A percentile compares a stretch with the other conserved stretches of the same genome.
phyloP scores from a whole-genome alignment of 306 rosid genomes.

The Mimosa pudica region DNA sequence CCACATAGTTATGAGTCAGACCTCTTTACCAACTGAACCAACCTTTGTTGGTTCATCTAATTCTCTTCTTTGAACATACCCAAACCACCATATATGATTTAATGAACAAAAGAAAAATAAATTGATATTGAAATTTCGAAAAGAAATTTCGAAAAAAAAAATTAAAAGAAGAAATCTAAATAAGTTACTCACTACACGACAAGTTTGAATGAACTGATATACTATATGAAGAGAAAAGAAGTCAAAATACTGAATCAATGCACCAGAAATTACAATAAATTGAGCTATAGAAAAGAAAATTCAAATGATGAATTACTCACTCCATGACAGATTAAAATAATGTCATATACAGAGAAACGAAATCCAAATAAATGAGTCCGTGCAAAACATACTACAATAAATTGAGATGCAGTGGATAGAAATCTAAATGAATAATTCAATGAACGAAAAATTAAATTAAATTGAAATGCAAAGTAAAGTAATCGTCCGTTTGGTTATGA shows the following conservation, averaged over 20 bases:
- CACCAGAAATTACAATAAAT: neutral
- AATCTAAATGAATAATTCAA: neutral
- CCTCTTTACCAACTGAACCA: no score
- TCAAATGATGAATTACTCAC: no score
- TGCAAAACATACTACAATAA: neutral
- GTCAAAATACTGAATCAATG: no score
- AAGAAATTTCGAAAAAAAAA: neutral
- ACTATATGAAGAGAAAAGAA: neutral
- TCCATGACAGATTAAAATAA: no score
- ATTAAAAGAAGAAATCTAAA: neutral
- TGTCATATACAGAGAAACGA: no score
- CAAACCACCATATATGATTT: neutral
- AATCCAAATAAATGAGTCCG: no score
- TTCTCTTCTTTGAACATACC: no score
- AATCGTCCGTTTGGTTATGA: neutral
- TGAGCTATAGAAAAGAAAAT: no score
- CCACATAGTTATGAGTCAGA: no score
- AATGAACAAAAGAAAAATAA: neutral
- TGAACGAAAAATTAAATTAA: neutral
- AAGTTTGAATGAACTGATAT: neutral
- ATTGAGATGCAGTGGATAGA: neutral
- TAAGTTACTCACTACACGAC: neutral
- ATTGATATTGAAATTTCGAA: neutral
- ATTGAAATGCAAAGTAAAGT: neutral
- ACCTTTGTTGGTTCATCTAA: no score